phyloP scores from a whole-genome alignment of 2,329 filamentous ascomycete species.

The Boeremia lycopersici region DNA sequence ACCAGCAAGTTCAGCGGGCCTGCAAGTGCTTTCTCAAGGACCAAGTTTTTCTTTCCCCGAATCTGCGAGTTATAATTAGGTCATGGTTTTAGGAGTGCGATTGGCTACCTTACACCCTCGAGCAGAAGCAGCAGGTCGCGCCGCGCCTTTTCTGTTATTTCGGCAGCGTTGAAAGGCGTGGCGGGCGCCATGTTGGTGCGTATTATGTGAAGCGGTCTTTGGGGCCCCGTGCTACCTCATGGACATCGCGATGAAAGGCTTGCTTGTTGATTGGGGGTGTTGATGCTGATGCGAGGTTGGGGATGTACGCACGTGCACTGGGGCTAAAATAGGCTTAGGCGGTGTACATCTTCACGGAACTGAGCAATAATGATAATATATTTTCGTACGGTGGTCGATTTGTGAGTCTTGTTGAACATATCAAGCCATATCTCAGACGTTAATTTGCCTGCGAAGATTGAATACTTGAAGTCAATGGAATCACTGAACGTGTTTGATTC shows the following conservation, averaged over 20 bases:
- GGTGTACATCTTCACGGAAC: background rate
- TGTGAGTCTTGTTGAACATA: too few species aligned
- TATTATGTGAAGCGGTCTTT: background rate
- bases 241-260: conserved; percentile 4
- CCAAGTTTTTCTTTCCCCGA: conserved; percentile 96
- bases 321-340: conserved; percentile 13
- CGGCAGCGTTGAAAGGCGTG: conserved; percentile 72
- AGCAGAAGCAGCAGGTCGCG: conserved; percentile 90
- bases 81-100: conserved; percentile 33
- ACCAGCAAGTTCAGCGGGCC: conserved; percentile 89
- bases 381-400: too few species aligned
- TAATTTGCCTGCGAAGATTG: background rate
- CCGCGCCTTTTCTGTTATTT: conserved; percentile 80
- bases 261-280: background rate
- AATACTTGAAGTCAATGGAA: too few species aligned
- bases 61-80: conserved; percentile 66
- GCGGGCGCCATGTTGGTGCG: conserved; percentile 66
- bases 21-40: conserved; percentile 88
- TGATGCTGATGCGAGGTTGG: conserved; percentile 14
- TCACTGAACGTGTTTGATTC: too few species aligned
- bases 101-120: conserved; percentile 79
- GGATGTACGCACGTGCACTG: conserved; percentile 15
- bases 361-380: background rate
- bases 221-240: background rate
- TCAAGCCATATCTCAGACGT: too few species aligned